Conservation (phyloP, 139 green algal genomes). For the Choricystis sp. region DNA sequence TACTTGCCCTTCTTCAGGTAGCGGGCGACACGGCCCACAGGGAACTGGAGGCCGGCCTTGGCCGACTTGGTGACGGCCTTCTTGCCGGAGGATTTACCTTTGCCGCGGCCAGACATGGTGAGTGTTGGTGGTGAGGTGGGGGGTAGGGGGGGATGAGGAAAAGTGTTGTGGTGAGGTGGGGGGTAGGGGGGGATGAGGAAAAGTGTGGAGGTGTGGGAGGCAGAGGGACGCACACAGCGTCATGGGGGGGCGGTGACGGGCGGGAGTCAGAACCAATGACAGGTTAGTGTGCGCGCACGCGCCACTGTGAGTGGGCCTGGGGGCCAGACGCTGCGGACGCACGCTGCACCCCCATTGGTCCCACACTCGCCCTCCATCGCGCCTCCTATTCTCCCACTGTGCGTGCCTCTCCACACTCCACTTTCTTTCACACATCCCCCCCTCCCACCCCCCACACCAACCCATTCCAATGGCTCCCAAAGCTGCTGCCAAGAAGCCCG, state of each 20-base stretch:
- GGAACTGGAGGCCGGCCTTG: slow-evolving; percentile 85
- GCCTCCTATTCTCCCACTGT: background rate
- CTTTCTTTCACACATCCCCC: background rate
- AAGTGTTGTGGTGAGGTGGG: background rate
- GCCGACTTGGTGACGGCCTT: no score
- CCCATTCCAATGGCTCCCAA: slow-evolving; percentile 7
- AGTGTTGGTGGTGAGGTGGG: no score
- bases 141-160: background rate
- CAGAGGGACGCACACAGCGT: no score
- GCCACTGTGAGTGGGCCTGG: no score
- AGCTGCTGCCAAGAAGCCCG: slow-evolving; percentile 17
- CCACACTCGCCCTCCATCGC: background rate
- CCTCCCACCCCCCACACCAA: background rate
- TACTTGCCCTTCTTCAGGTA: slow-evolving; percentile 81
- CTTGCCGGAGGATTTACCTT: slow-evolving; percentile 40
- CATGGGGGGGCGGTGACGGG: no score
- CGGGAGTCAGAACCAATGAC: no score
- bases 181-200: background rate
- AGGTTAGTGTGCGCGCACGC: no score
- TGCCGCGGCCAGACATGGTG: slow-evolving; percentile 58
- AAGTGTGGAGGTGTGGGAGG: background rate
- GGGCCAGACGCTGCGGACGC: no score
- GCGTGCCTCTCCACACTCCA: background rate
- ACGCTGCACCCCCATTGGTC: background rate
- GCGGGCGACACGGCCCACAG: slow-evolving; percentile 61